Evolutionary conservation across 148 eudicot species (phyloP), one percentile per base, ranked within the genome.

Genomic region (Chenopodium quinoa): DNA sequence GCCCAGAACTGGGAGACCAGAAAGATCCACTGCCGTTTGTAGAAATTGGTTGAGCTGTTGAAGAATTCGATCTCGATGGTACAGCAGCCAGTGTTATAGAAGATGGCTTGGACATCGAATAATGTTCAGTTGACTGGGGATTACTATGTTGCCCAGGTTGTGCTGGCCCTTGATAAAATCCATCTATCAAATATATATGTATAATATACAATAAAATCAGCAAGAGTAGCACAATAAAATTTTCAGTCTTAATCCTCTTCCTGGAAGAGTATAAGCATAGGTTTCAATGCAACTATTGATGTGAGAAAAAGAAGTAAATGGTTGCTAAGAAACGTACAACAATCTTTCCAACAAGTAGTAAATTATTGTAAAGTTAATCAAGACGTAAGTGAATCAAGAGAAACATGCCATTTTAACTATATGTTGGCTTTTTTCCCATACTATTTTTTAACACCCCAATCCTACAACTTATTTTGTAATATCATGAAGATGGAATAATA

Each of bases 1-100:
- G 58, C 20, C 91, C 93, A 2, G 96, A 91, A 79, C 89, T 84
- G 70, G 85, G 86, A 31, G 92, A 88, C 77, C 90, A 91, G 13
- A 94, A 85, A 62, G 89, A 93, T 56, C 97, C 95, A 71, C 97
- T 90, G 82, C 93, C 92, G 86, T 78, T 87, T 52, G 83, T 79
- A 54, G 81, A 86, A 72, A 88, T 80, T 17, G 88, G 88, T 40
- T 87, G 87, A 23, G 83, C 86, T 34, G 88, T 47, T 71, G 81
- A 64, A 63, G 80, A 86, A 54, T 73, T 81, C 27, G 75, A 52
- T 82, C 91, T 73, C 0, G 88, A 80, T 64, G 82, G 87, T 25
- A 85, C 83, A 67, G 80, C 88, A 31, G 89, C 90, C 64, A 81
- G 17, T 44, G 97, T 88, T 37, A 89, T 90, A 68, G 73, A 77